phyloP scores from a whole-genome alignment of 2,329 filamentous ascomycete species.

The Lachnellula occidentalis region DNA sequence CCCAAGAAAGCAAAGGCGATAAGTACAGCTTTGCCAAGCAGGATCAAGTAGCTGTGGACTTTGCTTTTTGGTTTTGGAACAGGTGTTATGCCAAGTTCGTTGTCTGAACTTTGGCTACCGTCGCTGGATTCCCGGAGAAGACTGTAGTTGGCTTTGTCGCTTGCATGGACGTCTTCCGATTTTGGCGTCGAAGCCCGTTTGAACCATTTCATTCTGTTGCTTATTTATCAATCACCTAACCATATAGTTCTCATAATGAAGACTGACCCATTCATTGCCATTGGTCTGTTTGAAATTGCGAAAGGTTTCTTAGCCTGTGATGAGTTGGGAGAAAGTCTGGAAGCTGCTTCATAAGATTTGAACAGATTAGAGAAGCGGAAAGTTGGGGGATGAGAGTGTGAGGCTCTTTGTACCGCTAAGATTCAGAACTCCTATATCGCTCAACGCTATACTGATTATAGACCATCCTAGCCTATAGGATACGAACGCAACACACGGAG shows the following conservation, averaged over 20 bases:
- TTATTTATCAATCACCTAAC: not conserved
- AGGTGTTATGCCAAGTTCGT: not conserved
- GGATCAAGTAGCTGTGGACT: not conserved
- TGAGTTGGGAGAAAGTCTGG: not conserved
- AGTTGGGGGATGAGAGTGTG: no score
- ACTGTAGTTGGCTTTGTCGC: constrained; percentile 1
- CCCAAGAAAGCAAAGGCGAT: constrained; percentile 2
- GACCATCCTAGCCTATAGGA: no score
- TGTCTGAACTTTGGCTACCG: not conserved
- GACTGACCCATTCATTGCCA: constrained; percentile 1
- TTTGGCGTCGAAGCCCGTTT: not conserved
- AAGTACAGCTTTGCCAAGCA: not conserved
- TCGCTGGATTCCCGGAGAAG: constrained; percentile 5
- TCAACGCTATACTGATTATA: no score
- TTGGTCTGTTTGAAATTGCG: not conserved
- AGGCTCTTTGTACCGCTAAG: no score
- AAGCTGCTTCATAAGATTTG: not conserved
- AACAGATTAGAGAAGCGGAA: not conserved
- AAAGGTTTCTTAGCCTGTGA: not conserved
- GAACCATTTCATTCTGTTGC: constrained; percentile 3
- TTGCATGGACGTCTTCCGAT: not conserved
- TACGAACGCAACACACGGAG: no score
- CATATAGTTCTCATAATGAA: not conserved
- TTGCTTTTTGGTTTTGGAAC: not conserved
- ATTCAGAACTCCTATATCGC: no score